Conservation (phyloP, 768 basidiomycete species). For the Lanmaoa rubissima region DNA sequence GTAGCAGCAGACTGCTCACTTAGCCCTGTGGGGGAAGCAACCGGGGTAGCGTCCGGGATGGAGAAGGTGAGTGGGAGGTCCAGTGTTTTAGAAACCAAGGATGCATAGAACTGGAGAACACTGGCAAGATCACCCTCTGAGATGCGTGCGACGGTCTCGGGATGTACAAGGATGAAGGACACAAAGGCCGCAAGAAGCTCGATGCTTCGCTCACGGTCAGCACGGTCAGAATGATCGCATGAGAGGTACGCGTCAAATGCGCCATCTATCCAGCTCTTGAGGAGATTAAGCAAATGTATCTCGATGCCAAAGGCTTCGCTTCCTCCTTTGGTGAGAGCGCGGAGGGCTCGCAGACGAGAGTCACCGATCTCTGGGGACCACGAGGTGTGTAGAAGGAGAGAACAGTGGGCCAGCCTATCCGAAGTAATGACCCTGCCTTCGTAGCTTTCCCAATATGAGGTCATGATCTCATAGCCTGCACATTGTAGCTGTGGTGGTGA, state of each 20-base stretch:
- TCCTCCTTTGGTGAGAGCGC: conserved; percentile 61
- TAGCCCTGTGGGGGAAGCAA: conserved; percentile 33
- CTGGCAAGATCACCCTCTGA: conserved; percentile 54
- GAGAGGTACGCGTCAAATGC: conserved; percentile 54
- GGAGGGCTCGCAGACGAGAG: conserved; percentile 62
- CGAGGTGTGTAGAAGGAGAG: conserved; percentile 51
- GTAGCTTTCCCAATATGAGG: conserved; percentile 64
- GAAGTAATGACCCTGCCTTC: conserved; percentile 48
- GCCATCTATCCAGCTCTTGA: conserved; percentile 64
- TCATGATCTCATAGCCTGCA: conserved; percentile 69
- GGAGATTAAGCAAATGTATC: conserved; percentile 47
- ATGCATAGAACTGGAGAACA: conserved; percentile 61
- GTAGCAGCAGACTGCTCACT: conserved; percentile 26
- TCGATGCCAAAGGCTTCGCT: conserved; percentile 66
- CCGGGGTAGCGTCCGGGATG: conserved; percentile 12
- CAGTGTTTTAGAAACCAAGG: conserved; percentile 55
- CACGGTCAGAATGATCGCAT: conserved; percentile 39
- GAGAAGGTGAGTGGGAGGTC: conserved; percentile 27
- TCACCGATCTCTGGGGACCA: conserved; percentile 77
- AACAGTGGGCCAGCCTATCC: conserved; percentile 63
- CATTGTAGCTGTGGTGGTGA: conserved; percentile 59
- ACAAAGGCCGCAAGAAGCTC: conserved; percentile 61
- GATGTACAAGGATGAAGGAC: conserved; percentile 45
- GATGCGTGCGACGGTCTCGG: conserved; percentile 58
- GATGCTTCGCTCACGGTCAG: conserved; percentile 64